phyloP scores from a whole-genome alignment of 1,139 yeast genomes.

The Suhomyces coccinellae region DNA sequence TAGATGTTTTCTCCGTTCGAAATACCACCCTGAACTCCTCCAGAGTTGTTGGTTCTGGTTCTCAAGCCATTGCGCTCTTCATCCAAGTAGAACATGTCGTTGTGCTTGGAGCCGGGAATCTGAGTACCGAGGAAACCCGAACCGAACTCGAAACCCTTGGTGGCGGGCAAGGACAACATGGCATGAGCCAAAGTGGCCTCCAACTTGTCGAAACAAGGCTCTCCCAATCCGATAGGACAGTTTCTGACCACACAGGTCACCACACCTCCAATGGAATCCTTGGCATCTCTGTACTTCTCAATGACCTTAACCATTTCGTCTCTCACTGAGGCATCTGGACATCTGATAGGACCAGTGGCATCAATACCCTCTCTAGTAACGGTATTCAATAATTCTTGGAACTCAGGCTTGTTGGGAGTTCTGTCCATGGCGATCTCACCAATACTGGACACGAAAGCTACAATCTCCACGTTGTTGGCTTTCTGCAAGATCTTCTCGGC shows the following conservation, averaged over 20 bases:
- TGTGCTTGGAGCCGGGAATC: slow-evolving; percentile 91
- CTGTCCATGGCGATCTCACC: slow-evolving; percentile 79
- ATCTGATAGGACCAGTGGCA: slow-evolving; percentile 84
- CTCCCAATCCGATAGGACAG: slow-evolving; percentile 92
- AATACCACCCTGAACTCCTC: slow-evolving; percentile 98
- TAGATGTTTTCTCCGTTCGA: slow-evolving; percentile 93
- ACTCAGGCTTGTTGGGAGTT: slow-evolving; percentile 62
- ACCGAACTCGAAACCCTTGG: slow-evolving; percentile 97
- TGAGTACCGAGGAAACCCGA: slow-evolving; percentile 90
- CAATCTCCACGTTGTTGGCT: slow-evolving; percentile 85
- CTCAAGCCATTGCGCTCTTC: slow-evolving; percentile 59
- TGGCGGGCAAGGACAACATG: slow-evolving; percentile 95
- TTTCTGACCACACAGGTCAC: slow-evolving; percentile 97
- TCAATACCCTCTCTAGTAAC: slow-evolving; percentile 90
- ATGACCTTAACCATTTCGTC: slow-evolving; percentile 84
- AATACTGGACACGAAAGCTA: slow-evolving; percentile 91
- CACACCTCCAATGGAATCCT: slow-evolving; percentile 96
- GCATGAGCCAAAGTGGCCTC: slow-evolving; percentile 97
- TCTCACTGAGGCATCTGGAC: slow-evolving; percentile 77
- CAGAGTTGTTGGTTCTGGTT: slow-evolving; percentile 88
- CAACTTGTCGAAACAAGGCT: slow-evolving; percentile 94
- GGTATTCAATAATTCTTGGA: slow-evolving; percentile 64
- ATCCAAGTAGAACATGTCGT: slow-evolving; percentile 75
- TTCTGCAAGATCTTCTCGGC: slow-evolving; percentile 86
- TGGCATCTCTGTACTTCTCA: slow-evolving; percentile 79